Evolutionary conservation across 1,284 basidiomycete genomes (phyloP), one percentile per base, ranked within the genome.

Genomic region (Sanghuangporus baumii): DNA sequence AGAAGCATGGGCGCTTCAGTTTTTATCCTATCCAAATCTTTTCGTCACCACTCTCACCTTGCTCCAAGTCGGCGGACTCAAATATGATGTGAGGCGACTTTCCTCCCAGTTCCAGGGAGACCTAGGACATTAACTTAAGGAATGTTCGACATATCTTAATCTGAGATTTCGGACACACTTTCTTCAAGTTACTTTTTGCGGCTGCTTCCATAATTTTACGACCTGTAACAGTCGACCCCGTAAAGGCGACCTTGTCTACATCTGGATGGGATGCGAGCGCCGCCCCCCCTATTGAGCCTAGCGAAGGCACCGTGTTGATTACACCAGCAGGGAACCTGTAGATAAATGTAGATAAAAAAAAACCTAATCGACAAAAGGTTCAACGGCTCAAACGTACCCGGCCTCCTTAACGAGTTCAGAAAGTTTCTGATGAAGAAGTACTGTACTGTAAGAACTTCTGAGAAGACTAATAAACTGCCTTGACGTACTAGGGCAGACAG

Each of bases 1-100:
- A 60, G 59, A 60, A 54, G 37, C 31, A 37, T 51, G 43, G 40
- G 16, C 18, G 23, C 54, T 31, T 55, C 34, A n/a, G 18, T 40
- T 26, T 50, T 46, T 56, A 14, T 18, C 48, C 16, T 50, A 16
- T 23, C 26, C 47, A 36, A 36, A 23, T 6, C 14, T 48, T 18
- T 47, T n/a, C 50, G 36, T 36, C 20, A 51, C 40, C 6, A 48
- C 20, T 40, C 18, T 48, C 58, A 85, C 86, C 91, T 79, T 96
- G 89, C 62, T 96, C 90, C 63, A 91, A 74, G 72, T 93, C 86
- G 57, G 89, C 90, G 59, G 89, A 90, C 71, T 91, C 87, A 69
- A 93, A 93, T 65, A 93, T 76, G 65, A 93, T 78, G 73, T 95
- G 91, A 47, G 95, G 94, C n/a, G 92, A 93, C 78, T 98, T 98